phyloP scores from a whole-genome alignment of 768 basidiomycete species.

The Ramaria sp. region DNA sequence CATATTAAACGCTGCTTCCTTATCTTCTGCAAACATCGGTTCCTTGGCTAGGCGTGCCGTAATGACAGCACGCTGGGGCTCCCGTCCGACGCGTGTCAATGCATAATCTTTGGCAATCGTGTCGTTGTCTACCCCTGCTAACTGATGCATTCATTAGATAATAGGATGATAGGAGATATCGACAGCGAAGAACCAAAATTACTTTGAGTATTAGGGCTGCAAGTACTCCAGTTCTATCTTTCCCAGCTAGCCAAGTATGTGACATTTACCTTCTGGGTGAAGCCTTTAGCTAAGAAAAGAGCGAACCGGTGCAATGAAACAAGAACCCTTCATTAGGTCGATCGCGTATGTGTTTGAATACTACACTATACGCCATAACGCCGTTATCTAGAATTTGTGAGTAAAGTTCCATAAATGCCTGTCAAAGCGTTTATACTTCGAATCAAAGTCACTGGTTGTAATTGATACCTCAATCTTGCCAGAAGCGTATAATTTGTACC shows the following conservation, averaged over 20 bases:
- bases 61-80: slow-evolving; percentile 61
- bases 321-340: slow-evolving; percentile 50
- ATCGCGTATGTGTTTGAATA: slow-evolving; percentile 66
- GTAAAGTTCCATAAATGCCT: slow-evolving; percentile 77
- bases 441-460: background rate
- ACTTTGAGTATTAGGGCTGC: slow-evolving; percentile 58
- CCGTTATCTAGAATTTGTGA: slow-evolving; percentile 72
- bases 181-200: background rate
- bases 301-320: slow-evolving; percentile 63
- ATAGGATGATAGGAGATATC: no score
- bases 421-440: background rate
- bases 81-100: slow-evolving; percentile 66
- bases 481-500: background rate
- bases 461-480: background rate
- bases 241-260: slow-evolving; percentile 41
- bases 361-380: slow-evolving; percentile 54
- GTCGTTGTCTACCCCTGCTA: slow-evolving; percentile 63
- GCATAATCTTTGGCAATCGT: slow-evolving; percentile 64
- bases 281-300: background rate
- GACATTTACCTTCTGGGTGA: background rate
- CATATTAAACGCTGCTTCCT: slow-evolving; percentile 72
- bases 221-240: slow-evolving; percentile 70
- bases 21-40: slow-evolving; percentile 61
- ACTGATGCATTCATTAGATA: slow-evolving; percentile 32
- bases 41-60: slow-evolving; percentile 57